Evolutionary conservation across 2,329 filamentous ascomycete species (phyloP).

Genomic region (Aureobasidium sp.): DNA sequence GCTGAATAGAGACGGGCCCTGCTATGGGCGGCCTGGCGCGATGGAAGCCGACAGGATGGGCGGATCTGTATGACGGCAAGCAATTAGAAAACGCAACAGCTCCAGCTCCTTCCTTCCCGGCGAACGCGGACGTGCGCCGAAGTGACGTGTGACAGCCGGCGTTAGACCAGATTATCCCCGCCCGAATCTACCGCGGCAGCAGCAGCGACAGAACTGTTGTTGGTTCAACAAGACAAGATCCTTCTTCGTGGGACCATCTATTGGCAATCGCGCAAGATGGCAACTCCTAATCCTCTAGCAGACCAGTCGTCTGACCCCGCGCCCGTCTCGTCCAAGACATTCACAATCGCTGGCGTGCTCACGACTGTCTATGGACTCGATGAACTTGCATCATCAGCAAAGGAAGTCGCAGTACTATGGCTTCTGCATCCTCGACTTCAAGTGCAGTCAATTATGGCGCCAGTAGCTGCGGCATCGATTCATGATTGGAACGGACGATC

Average conservation of each 20-base stretch:
- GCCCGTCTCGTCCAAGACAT: slow-evolving; percentile 53
- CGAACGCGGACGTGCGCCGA: slow-evolving; percentile 6
- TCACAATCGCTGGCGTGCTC: slow-evolving; percentile 69
- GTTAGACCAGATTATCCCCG: neutral
- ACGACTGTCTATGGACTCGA: slow-evolving; percentile 73
- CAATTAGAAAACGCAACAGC: neutral
- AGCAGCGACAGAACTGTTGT: no score
- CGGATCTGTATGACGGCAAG: neutral
- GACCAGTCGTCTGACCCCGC: neutral
- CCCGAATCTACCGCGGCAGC: neutral
- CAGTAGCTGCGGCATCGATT: slow-evolving; percentile 60
- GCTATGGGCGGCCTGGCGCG: neutral
- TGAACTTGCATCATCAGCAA: slow-evolving; percentile 52
- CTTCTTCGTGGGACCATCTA: neutral
- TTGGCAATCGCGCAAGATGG: neutral
- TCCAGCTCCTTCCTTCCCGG: neutral
- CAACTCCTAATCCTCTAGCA: slow-evolving; percentile 3
- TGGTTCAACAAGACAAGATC: no score
- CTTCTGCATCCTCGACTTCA: slow-evolving; percentile 74
- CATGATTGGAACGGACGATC: slow-evolving; percentile 53
- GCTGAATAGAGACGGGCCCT: slow-evolving; percentile 2
- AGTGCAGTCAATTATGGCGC: slow-evolving; percentile 64
- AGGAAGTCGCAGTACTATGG: slow-evolving; percentile 71
- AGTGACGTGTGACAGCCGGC: neutral
- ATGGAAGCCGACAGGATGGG: neutral